A percentile compares a stretch with the other conserved stretches of the same genome.
phyloP scores from a whole-genome alignment of 208 protist species.

The Crithidia sp. region DNA sequence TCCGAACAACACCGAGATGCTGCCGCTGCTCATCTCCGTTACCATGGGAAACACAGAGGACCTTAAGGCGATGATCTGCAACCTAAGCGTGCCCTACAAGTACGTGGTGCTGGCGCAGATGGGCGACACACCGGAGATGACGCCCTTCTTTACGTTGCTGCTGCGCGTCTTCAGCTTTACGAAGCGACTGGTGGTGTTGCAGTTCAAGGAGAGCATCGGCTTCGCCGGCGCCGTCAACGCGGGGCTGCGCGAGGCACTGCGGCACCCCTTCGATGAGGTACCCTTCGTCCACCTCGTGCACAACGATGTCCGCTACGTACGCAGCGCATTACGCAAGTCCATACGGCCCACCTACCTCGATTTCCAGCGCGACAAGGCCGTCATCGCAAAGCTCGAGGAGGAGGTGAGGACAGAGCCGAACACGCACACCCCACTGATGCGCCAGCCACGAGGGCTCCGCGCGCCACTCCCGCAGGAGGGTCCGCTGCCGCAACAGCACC shows the following conservation, averaged over 20 bases:
- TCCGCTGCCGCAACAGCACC: conserved; percentile 31
- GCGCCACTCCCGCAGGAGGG: conserved; percentile 13
- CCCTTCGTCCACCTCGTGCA: conserved; percentile 41
- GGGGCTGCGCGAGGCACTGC: conserved; percentile 42
- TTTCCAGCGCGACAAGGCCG: conserved; percentile 26
- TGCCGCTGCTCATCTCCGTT: conserved; percentile 32
- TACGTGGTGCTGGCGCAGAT: conserved; percentile 38
- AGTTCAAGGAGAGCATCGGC: conserved; percentile 32
- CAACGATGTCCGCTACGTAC: conserved; percentile 37
- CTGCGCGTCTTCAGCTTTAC: conserved; percentile 42
- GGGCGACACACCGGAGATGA: conserved; percentile 31
- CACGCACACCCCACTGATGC: conserved; percentile 27
- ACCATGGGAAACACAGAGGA: conserved; percentile 33
- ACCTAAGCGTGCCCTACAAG: conserved; percentile 30
- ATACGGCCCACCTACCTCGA: conserved; percentile 29
- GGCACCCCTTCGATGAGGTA: conserved; percentile 35
- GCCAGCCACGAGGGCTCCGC: conserved; percentile 28
- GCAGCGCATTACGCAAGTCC: not conserved
- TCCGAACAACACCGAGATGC: not conserved
- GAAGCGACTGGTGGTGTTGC: conserved; percentile 44
- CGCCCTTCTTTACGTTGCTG: conserved; percentile 39
- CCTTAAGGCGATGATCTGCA: conserved; percentile 43
- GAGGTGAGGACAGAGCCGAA: conserved; percentile 45
- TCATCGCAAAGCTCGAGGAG: conserved; percentile 25
- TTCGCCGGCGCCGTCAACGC: conserved; percentile 40